Conservation (phyloP, 208 protist genomes). For the Vickermania spadyakhi region DNA sequence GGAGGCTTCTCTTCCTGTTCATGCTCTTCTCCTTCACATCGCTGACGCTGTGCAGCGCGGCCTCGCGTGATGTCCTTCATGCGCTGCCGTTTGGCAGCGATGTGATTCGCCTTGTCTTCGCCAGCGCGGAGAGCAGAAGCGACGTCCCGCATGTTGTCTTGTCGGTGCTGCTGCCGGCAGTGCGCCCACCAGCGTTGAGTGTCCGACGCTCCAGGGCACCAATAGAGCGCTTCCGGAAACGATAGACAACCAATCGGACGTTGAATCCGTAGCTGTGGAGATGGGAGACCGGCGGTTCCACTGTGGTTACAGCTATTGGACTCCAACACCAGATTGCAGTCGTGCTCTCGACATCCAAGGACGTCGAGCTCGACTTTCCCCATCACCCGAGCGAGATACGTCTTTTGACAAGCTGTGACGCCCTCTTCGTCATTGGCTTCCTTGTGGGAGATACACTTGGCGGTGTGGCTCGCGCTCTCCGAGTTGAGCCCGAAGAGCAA, state of each 20-base stretch:
- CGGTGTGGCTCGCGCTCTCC: slow-evolving; percentile 29
- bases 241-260: slow-evolving; percentile 59
- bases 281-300: too few relatives aligned
- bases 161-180: neutral
- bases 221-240: slow-evolving; percentile 62
- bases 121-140: neutral
- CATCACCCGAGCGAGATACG: neutral
- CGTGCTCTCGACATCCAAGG: neutral
- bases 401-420: neutral
- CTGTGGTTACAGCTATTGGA: too few relatives aligned
- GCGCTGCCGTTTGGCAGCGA: slow-evolving; percentile 34
- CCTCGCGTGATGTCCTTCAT: slow-evolving; percentile 52
- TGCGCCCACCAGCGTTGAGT: neutral
- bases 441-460: slow-evolving; percentile 17
- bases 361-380: neutral
- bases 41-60: neutral
- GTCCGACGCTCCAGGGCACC: slow-evolving; percentile 26
- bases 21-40: neutral
- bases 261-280: slow-evolving; percentile 13
- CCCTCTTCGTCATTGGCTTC: neutral
- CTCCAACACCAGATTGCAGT: neutral
- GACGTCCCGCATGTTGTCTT: slow-evolving; percentile 9
- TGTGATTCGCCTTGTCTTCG: neutral
- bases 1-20: neutral
- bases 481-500: slow-evolving; percentile 64